phyloP scores from a whole-genome alignment of 805 yeast species.

The Candida verbasci region DNA sequence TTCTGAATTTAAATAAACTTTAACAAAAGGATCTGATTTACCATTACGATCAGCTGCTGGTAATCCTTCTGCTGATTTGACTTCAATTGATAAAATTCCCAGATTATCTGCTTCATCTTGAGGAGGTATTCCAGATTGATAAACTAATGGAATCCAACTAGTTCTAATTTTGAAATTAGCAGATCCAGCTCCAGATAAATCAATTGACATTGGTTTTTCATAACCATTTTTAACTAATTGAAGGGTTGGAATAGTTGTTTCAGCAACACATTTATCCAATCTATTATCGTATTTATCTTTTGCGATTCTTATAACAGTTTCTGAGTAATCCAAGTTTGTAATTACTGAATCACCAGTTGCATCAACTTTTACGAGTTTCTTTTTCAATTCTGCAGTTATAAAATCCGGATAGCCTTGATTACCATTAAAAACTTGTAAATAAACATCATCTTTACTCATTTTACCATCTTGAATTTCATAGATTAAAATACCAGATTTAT shows the following conservation, averaged over 20 bases:
- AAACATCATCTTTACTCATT: constrained; percentile 51
- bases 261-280: constrained; percentile 55
- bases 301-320: constrained; percentile 56
- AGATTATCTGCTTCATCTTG: constrained; percentile 70
- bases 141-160: constrained; percentile 74
- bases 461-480: constrained; percentile 60
- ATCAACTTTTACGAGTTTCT: constrained; percentile 30
- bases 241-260: constrained; percentile 59
- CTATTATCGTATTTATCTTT: constrained; percentile 53
- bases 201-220: constrained; percentile 52
- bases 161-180: constrained; percentile 55
- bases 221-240: constrained; percentile 65
- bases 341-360: constrained; percentile 68
- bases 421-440: constrained; percentile 75
- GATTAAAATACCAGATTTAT: constrained; percentile 74
- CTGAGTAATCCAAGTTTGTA: constrained; percentile 74
- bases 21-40: constrained; percentile 86
- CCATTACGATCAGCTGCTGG: constrained; percentile 90
- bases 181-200: constrained; percentile 49
- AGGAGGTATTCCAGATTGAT: constrained; percentile 56
- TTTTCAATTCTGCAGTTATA: constrained; percentile 50
- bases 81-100: constrained; percentile 63
- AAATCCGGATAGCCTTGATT: constrained; percentile 63
- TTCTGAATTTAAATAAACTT: constrained; percentile 62
- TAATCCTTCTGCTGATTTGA: constrained; percentile 61